Evolutionary conservation across 495 filamentous ascomycete species (phyloP).

Genomic region (Margaritispora aquatica): DNA sequence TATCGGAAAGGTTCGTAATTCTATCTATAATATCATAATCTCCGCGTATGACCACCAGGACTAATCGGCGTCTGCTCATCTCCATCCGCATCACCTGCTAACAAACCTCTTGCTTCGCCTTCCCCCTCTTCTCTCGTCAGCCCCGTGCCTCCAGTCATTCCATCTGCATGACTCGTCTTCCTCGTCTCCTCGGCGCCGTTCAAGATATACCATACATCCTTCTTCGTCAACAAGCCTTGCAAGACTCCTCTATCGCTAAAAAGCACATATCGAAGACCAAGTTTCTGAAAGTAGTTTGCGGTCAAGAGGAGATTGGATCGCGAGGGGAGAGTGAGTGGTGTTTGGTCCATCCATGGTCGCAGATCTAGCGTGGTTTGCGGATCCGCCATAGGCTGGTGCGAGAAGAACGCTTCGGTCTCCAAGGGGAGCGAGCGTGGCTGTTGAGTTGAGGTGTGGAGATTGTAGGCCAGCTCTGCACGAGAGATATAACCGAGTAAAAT

Average conservation of each 20-base stretch:
- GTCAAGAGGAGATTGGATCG: conserved; percentile 71
- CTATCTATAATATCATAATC: conserved; percentile 15
- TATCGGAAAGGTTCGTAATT: too few relatives aligned
- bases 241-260: conserved; percentile 77
- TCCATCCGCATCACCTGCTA: conserved; percentile 36
- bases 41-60: conserved; percentile 13
- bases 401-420: conserved; percentile 77
- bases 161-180: conserved; percentile 12
- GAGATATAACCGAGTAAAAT: conserved; percentile 87
- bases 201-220: conserved; percentile 93
- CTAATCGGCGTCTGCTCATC: conserved; percentile 22
- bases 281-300: conserved; percentile 85
- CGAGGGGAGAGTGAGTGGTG: conserved; percentile 81
- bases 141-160: conserved; percentile 19
- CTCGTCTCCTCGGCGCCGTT: conserved; percentile 67
- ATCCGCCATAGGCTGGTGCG: conserved; percentile 75
- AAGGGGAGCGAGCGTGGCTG: conserved; percentile 52
- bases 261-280: conserved; percentile 85
- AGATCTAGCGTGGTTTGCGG: conserved; percentile 76
- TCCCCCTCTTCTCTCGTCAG: conserved; percentile 33
- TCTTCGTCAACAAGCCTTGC: conserved; percentile 88
- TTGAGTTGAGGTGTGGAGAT: conserved; percentile 53
- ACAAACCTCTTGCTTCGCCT: conserved; percentile 46
- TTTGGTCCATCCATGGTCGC: conserved; percentile 97
- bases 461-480: conserved; percentile 82